These are phyloP conservation scores for Allium cepa DNA, from an alignment of 106 monocot genomes.

Conservation along the genomic window DNA sequence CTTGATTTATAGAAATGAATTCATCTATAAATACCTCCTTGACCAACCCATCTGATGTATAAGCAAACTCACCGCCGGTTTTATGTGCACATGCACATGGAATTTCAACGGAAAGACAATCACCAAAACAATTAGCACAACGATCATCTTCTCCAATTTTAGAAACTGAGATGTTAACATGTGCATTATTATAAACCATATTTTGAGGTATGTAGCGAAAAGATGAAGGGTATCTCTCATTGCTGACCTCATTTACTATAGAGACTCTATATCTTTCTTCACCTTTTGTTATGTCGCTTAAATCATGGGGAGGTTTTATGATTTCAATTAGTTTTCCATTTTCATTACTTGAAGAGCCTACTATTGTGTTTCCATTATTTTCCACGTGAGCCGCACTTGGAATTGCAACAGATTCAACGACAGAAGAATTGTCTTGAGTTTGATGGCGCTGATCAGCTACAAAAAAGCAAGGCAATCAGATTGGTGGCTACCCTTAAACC, in stretches of 20 bases:
- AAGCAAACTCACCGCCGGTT: slow-evolving; percentile 82
- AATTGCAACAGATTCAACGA: neutral
- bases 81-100: slow-evolving; percentile 79
- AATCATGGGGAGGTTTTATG: slow-evolving; percentile 48
- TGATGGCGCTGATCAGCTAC: slow-evolving; percentile 9
- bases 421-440: neutral
- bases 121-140: slow-evolving; percentile 69
- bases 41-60: slow-evolving; percentile 53
- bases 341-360: too few species aligned
- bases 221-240: slow-evolving; percentile 33
- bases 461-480: neutral
- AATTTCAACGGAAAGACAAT: slow-evolving; percentile 59
- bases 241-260: slow-evolving; percentile 43
- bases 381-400: too few species aligned
- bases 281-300: slow-evolving; percentile 67
- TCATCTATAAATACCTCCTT: slow-evolving; percentile 63
- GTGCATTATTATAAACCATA: slow-evolving; percentile 61
- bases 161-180: slow-evolving; percentile 80
- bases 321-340: slow-evolving; percentile 4
- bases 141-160: slow-evolving; percentile 81
- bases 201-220: slow-evolving; percentile 76
- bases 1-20: slow-evolving; percentile 36
- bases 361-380: too few species aligned
- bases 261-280: slow-evolving; percentile 70
- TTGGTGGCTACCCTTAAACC: neutral